phyloP scores from a whole-genome alignment of 2,329 filamentous ascomycete species.

The Acephala macrosclerotiorum region DNA sequence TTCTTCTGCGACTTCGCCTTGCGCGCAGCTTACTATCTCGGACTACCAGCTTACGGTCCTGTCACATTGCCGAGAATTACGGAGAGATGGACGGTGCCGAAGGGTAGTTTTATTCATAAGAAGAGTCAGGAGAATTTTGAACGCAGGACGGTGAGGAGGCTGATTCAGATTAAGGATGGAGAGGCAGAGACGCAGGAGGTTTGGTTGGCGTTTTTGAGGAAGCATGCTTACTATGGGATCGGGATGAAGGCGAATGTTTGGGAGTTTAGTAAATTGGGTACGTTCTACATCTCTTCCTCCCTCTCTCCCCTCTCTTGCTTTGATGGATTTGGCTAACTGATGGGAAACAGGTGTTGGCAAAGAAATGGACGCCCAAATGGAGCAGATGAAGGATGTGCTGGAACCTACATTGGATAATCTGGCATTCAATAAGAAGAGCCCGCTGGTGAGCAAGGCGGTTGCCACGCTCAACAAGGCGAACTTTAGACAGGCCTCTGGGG shows the following conservation, averaged over 20 bases:
- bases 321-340: slow-evolving; percentile 25
- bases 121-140: slow-evolving; percentile 99
- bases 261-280: slow-evolving; percentile 81
- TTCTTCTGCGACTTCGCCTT: slow-evolving; percentile 96
- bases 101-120: slow-evolving; percentile 91
- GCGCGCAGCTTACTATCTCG: slow-evolving; percentile 92
- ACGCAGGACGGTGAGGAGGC: slow-evolving; percentile 80
- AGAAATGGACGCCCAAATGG: slow-evolving; percentile 57
- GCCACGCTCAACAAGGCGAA: slow-evolving; percentile 62
- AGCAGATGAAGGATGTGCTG: slow-evolving; percentile 52
- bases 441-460: slow-evolving; percentile 60
- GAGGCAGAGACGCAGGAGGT: slow-evolving; percentile 87
- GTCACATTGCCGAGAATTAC: slow-evolving; percentile 85
- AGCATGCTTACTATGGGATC: slow-evolving; percentile 93
- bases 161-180: slow-evolving; percentile 94
- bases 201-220: slow-evolving; percentile 91
- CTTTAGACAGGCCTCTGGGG: slow-evolving; percentile 45
- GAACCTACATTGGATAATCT: slow-evolving; percentile 63
- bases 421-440: slow-evolving; percentile 57
- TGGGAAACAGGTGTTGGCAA: slow-evolving; percentile 54
- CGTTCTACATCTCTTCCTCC: slow-evolving; percentile 34
- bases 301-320: neutral
- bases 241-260: slow-evolving; percentile 99
- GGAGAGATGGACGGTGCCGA: slow-evolving; percentile 94
- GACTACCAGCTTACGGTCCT: slow-evolving; percentile 85